A percentile compares a stretch with the other conserved stretches of the same genome.
phyloP scores from a whole-genome alignment of 2,329 filamentous ascomycete genomes.

The Phialophora tarda region DNA sequence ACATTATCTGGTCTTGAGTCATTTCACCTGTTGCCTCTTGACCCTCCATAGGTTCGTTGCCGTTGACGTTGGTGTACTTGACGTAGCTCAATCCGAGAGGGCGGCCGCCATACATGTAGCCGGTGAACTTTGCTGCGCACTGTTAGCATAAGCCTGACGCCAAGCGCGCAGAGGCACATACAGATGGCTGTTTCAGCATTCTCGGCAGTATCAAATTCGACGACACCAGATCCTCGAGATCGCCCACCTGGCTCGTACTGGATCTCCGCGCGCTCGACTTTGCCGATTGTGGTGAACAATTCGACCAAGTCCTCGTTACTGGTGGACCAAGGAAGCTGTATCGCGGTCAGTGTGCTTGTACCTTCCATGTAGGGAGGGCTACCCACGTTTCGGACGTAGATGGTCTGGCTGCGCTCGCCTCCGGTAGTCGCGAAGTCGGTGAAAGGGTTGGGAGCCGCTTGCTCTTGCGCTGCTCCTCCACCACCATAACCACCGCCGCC shows the following conservation, averaged over 20 bases:
- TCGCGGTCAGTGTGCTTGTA: constrained; percentile 38
- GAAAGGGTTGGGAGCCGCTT: constrained; percentile 76
- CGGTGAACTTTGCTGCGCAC: constrained; percentile 81
- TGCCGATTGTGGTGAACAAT: constrained; percentile 95
- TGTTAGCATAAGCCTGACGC: constrained; percentile 12
- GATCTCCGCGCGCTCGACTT: constrained; percentile 98
- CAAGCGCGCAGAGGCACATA: constrained; percentile 42
- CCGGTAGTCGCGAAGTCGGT: constrained; percentile 90
- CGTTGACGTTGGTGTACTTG: constrained; percentile 79
- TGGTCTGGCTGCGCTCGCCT: constrained; percentile 79
- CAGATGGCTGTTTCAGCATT: constrained; percentile 90
- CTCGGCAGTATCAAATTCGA: constrained; percentile 81
- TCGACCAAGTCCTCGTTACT: constrained; percentile 98
- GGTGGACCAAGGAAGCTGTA: constrained; percentile 93
- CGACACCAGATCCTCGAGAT: constrained; percentile 94
- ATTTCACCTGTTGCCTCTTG: constrained; percentile 71
- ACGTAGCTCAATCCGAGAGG: constrained; percentile 92
- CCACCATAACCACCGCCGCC: constrained; percentile 46
- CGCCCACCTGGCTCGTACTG: constrained; percentile 97
- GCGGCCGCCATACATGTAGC: constrained; percentile 94
- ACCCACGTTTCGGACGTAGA: constrained; percentile 97
- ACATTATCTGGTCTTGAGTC: constrained; percentile 99
- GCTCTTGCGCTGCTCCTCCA: constrained; percentile 44
- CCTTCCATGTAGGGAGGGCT: constrained; percentile 2
- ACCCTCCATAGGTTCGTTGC: constrained; percentile 78